These are phyloP conservation scores for Sclerotinia trifoliorum DNA, from an alignment of 2,329 filamentous ascomycete species.

Conservation along the genomic window DNA sequence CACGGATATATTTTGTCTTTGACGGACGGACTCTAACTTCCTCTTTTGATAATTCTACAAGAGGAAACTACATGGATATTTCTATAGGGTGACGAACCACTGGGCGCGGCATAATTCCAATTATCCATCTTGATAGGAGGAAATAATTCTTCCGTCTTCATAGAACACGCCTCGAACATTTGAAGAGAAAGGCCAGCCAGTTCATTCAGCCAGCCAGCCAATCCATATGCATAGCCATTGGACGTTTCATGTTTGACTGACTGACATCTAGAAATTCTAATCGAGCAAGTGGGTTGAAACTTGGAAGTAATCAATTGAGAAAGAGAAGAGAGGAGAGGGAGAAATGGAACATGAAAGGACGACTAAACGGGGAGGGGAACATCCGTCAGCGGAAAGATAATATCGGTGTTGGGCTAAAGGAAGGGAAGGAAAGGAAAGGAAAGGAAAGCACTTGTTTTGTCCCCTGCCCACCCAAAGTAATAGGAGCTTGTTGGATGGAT, in stretches of 20 bases:
- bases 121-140: constrained; percentile 4
- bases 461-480: not conserved
- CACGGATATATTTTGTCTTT: not conserved
- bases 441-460: not conserved
- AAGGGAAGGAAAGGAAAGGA: not conserved
- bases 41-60: not conserved
- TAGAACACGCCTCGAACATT: constrained; percentile 12
- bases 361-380: too few relatives aligned
- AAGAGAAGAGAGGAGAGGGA: too few relatives aligned
- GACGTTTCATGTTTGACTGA: not conserved
- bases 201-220: not conserved
- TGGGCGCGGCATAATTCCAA: not conserved
- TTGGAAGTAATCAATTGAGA: not conserved
- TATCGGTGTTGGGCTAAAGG: not conserved
- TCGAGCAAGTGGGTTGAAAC: not conserved
- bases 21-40: not conserved
- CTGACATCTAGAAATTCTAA: not conserved
- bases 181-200: not conserved
- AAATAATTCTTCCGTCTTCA: constrained; percentile 21
- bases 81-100: constrained; percentile 15
- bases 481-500: not conserved
- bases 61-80: constrained; percentile 11
- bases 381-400: not conserved
- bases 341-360: not conserved
- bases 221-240: not conserved